Conservation (phyloP, 768 basidiomycete species). For the Naematelia aurantialba region DNA sequence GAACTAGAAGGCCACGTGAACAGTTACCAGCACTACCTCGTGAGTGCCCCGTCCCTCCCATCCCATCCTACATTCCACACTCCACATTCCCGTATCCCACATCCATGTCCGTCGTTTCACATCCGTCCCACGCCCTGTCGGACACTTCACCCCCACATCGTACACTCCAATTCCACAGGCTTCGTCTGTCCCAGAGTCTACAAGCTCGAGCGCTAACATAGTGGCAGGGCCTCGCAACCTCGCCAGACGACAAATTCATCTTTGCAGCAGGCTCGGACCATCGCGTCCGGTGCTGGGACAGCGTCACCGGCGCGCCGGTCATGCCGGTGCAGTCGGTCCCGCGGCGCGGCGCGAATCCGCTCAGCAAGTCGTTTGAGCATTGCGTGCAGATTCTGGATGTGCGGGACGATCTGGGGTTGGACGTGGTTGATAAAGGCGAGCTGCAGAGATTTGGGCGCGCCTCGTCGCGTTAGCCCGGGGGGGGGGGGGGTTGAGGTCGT, state of each 20-base stretch:
- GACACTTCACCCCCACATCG: no score
- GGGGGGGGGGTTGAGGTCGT: no score
- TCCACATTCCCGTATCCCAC: not conserved
- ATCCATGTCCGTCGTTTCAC: not conserved
- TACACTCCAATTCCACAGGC: no score
- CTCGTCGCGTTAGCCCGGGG: no score
- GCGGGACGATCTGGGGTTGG: conserved; percentile 28
- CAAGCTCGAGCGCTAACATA: no score
- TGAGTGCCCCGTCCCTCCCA: no score
- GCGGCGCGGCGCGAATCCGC: conserved; percentile 12
- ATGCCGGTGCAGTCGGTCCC: not conserved
- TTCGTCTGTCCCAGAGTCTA: no score
- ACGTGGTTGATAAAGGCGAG: conserved; percentile 24
- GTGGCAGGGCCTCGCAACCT: conserved; percentile 27
- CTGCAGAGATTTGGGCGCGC: conserved; percentile 20
- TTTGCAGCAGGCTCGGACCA: conserved; percentile 36
- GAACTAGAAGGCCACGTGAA: conserved; percentile 31
- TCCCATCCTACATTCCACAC: no score
- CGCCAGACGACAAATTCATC: conserved; percentile 26
- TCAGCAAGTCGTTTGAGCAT: conserved; percentile 8
- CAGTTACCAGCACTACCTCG: conserved; percentile 17
- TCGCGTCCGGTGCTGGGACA: conserved; percentile 29
- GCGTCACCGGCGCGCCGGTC: conserved; percentile 22
- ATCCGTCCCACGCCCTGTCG: not conserved
- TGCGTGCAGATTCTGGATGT: conserved; percentile 13